These are phyloP conservation scores for Leccinum longicurvipes DNA, from an alignment of 768 basidiomycete species.

Conservation along the genomic window DNA sequence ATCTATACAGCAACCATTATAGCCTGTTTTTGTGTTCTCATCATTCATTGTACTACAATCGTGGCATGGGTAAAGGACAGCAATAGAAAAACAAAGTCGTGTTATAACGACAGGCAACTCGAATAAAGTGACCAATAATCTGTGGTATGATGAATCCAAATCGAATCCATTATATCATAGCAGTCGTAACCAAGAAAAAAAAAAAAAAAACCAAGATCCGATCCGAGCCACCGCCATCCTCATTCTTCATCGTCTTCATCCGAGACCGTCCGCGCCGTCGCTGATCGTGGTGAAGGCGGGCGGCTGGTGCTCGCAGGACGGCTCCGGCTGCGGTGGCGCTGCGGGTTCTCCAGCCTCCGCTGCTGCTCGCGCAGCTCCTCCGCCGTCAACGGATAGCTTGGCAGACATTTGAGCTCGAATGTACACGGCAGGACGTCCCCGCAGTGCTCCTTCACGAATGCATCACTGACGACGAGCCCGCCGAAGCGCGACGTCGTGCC, in stretches of 20 bases:
- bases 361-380: conserved; percentile 51
- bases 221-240: neutral
- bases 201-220: neutral
- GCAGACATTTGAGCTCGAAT: conserved; percentile 54
- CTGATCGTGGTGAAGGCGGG: conserved; percentile 19
- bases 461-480: conserved; percentile 50
- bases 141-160: conserved; percentile 10
- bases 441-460: conserved; percentile 40
- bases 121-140: conserved; percentile 30
- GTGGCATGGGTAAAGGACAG: neutral
- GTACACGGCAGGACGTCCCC: conserved; percentile 54
- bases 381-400: conserved; percentile 44
- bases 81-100: neutral
- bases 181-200: neutral
- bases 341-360: conserved; percentile 27
- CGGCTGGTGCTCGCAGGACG: conserved; percentile 10
- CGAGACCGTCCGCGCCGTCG: conserved; percentile 6
- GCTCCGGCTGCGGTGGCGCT: conserved; percentile 21
- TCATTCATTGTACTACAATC: neutral
- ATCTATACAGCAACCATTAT: neutral
- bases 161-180: conserved; percentile 1
- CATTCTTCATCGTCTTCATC: conserved; percentile 21
- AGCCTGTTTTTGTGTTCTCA: neutral
- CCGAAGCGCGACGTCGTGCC: conserved; percentile 57
- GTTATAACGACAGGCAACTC: neutral